phyloP scores from a whole-genome alignment of 1,139 yeast species.

The Saccharomycopsis crataegensis region DNA sequence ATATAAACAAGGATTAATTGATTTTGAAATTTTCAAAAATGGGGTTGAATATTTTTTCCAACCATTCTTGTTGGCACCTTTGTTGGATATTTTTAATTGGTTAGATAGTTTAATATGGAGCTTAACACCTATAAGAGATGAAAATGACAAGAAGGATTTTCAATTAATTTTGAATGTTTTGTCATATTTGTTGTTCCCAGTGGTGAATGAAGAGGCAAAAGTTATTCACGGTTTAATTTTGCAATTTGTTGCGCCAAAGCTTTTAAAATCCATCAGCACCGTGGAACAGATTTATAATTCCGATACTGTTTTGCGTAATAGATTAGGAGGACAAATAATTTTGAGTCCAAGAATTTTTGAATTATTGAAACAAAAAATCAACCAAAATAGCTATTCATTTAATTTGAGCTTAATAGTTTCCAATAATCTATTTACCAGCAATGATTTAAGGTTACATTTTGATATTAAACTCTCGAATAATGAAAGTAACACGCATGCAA shows the following conservation, averaged over 20 bases:
- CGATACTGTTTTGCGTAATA: not conserved
- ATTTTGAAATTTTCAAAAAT: slow-evolving; percentile 40
- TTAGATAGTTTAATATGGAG: slow-evolving; percentile 34
- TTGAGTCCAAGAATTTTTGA: slow-evolving; percentile 1
- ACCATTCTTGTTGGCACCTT: slow-evolving; percentile 44
- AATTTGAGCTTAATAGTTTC: slow-evolving; percentile 7
- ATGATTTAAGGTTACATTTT: slow-evolving; percentile 3
- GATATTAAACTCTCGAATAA: slow-evolving; percentile 2
- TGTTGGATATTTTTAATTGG: slow-evolving; percentile 37
- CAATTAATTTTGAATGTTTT: slow-evolving; percentile 11
- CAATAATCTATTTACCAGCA: slow-evolving; percentile 10
- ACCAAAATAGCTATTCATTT: slow-evolving; percentile 9
- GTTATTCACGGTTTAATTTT: slow-evolving; percentile 16
- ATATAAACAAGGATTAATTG: slow-evolving; percentile 46
- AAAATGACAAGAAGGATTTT: slow-evolving; percentile 1
- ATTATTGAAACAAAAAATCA: slow-evolving; percentile 2
- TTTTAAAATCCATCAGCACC: slow-evolving; percentile 3
- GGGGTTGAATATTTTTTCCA: slow-evolving; percentile 63
- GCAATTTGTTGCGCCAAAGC: slow-evolving; percentile 12
- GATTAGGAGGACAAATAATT: not conserved
- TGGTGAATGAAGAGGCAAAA: slow-evolving; percentile 18
- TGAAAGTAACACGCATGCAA: not conserved
- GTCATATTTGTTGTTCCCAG: slow-evolving; percentile 13
- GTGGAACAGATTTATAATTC: not conserved
- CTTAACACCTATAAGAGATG: slow-evolving; percentile 4